Conservation (phyloP, 129 eudicot genomes). For the Flaveria trinervia region DNA sequence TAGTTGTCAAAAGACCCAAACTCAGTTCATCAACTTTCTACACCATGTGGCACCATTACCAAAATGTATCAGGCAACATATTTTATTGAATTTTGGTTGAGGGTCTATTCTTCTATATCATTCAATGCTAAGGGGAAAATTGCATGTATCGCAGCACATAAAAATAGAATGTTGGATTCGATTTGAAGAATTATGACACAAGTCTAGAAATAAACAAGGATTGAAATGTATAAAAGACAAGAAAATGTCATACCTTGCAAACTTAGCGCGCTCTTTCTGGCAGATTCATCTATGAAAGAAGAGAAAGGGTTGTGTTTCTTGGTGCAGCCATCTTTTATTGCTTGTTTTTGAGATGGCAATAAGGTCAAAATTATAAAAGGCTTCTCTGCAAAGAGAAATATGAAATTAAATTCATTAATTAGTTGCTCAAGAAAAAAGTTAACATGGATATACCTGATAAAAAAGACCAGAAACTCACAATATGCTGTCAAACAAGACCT, state of each 20-base stretch:
- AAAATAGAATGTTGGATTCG: background rate
- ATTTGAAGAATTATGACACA: background rate
- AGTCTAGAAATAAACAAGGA: background rate
- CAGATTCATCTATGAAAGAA: background rate
- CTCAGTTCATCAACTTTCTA: slow-evolving; percentile 27
- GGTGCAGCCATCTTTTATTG: background rate
- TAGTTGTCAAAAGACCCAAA: slow-evolving; percentile 60
- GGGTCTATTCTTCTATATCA: background rate
- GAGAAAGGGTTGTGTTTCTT: background rate
- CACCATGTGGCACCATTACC: too few species aligned
- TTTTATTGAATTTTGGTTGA: background rate
- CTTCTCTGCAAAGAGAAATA: background rate
- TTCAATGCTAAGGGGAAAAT: background rate
- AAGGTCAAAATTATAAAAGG: background rate
- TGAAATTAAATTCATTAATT: background rate
- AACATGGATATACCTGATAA: background rate
- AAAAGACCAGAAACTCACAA: background rate
- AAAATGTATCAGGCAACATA: background rate
- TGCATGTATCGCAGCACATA: background rate
- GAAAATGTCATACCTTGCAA: background rate
- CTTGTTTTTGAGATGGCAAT: background rate
- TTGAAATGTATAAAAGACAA: background rate
- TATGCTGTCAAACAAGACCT: background rate
- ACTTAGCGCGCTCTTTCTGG: background rate
- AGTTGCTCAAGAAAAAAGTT: background rate